A percentile compares a stretch with the other conserved stretches of the same genome.
Conservation (phyloP, 73 alveolate species). For the Paramecium octaurelia region DNA sequence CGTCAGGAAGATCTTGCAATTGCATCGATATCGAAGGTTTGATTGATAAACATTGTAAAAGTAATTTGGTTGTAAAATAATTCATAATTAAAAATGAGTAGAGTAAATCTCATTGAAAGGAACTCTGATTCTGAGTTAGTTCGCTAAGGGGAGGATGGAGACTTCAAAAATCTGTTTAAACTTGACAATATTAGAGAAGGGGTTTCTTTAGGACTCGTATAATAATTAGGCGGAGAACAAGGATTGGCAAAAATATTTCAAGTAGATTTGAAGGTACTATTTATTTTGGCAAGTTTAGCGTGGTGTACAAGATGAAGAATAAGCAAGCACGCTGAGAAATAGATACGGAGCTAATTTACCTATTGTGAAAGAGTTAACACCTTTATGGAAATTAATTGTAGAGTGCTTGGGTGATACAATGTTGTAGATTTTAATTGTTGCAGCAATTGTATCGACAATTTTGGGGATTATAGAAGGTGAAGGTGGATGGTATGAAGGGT, state of each 20-base stretch:
- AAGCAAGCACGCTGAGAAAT: neutral
- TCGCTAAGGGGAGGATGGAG: conserved; percentile 20
- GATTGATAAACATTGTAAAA: neutral
- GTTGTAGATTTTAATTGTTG: conserved; percentile 84
- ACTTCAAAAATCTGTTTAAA: neutral
- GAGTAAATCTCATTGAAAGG: neutral
- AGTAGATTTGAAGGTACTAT: conserved; percentile 52
- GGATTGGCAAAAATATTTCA: conserved; percentile 55
- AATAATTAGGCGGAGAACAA: conserved; percentile 44
- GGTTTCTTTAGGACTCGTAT: neutral
- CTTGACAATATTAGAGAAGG: conserved; percentile 50
- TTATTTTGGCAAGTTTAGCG: neutral
- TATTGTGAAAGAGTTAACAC: conserved; percentile 33
- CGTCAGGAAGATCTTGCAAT: too few relatives aligned
- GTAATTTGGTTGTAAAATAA: neutral
- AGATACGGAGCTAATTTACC: conserved; percentile 53
- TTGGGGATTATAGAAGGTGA: conserved; percentile 78
- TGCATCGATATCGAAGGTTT: neutral
- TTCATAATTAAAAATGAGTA: neutral
- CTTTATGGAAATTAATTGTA: conserved; percentile 62
- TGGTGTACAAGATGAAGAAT: neutral
- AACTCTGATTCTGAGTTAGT: conserved; percentile 3
- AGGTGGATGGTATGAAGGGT: conserved; percentile 97
- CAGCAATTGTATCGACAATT: conserved; percentile 89
- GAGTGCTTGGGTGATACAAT: conserved; percentile 94